Evolutionary conservation across 495 filamentous ascomycete genomes (phyloP), one percentile per base, ranked within the genome.

Genomic region (Terfezia claveryi): DNA sequence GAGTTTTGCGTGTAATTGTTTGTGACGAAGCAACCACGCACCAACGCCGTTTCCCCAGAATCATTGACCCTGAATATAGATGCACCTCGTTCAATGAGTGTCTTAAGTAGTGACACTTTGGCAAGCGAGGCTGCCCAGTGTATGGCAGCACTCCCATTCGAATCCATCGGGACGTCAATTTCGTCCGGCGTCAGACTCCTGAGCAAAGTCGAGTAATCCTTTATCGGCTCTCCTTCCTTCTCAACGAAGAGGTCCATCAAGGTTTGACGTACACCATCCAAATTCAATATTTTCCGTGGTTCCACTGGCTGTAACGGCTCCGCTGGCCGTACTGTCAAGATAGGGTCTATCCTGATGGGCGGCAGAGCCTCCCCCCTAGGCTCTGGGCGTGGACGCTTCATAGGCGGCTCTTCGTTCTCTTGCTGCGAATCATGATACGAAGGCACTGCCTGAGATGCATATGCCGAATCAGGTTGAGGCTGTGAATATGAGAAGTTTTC

Each of bases 101-200:
- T 79, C 54, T 83, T 75, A 38, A 94, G 68, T 8, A 95, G 72
- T 10, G 82, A 75, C 64, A 89, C 77, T 20, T 85, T 81, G n/a
- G 84, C 85, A 50, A 96, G 74, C 41, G 89, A 93, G 10, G 91
- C 87, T n/a, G 89, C 91, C 91, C 91, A 98, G 62, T 94, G 89
- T 36, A 98, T 72, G 23, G 91, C 85, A 54, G 83, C 94, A 65
- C 94, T 87, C 23, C 80, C 79, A 54, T 83, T 83, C 6, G 78
- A 71, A 62, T 98, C 91, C 55, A 98, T 80, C 9, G 92, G 89
- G 36, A 85, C 76, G 62, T 98, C 91, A 36, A 96, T 76, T 55
- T 95, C 87, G 23, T 82, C 72, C 1, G 82, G 77, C n/a, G 79
- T 79, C 53, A 98, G 70, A 37, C 66, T 70, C 52, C 71, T 72